Evolutionary conservation across 2,329 filamentous ascomycete genomes (phyloP), one percentile per base, ranked within the genome.

Genomic region (Colletotrichum higginsianum): DNA sequence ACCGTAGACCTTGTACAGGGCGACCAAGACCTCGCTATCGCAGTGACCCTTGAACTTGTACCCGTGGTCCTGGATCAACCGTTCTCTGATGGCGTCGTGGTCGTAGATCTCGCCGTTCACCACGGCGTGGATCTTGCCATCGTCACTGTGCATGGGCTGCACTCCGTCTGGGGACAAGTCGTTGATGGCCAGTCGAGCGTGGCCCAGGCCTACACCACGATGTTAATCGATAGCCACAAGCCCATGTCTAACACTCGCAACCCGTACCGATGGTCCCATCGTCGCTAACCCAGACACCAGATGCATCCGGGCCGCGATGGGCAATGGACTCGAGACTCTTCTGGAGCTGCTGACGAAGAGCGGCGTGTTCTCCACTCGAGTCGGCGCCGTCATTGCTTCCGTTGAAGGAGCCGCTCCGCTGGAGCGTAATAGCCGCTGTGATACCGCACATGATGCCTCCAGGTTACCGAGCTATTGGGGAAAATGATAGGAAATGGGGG

Each of bases 81-180:
- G 75, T 8, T 74, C 74, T 30, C 86, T 82, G 15, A 87, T 80
- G 13, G 78, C 75, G 60, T 88, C 85, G 68, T 85, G 81, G 74
- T 87, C 86, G 76, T 90, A 90, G n/a, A 90, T 81, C 76, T 90
- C 88, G 38, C 89, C 88, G 69, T 89, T 90, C 30, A 90, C 86
- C n/a, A 90, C 84, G 2, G 87, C 87, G 75, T 90, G 87, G 21
- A 90, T 65, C 47, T 67, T 50, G 42, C 35, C 52, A 35, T 82
- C 77, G 12, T 75, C 67, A 72, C 80, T 79, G 64, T 84, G 81
- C 56, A 86, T 77, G 2, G 87, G 87, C 73, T 89, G 87, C 5
- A 77, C 75, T 2, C 84, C 87, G n/a, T 78, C 77, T 0, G 82
- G 77, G 9, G 82, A 83, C 0, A 88, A 82, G 73, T 89, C 87